Percentiles rank a stretch among this genome's conserved stretches.
Conservation (phyloP, 345 rosid species). For the Rhizophora apiculata region DNA sequence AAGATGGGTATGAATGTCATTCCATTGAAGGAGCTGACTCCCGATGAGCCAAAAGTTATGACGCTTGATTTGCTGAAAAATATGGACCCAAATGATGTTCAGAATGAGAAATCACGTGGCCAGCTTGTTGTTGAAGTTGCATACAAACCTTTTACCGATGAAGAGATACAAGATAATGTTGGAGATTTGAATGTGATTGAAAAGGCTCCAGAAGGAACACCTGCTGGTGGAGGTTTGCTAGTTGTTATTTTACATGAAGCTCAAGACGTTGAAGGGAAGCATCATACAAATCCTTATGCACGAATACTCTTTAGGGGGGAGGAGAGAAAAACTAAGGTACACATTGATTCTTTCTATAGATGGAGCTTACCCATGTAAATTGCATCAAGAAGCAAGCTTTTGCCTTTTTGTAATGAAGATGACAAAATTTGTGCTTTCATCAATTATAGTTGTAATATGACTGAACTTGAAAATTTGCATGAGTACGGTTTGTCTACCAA, state of each 20-base stretch:
- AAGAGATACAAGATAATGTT: slow-evolving; percentile 44
- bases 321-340: slow-evolving; percentile 82
- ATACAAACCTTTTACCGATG: slow-evolving; percentile 76
- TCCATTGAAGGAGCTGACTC: slow-evolving; percentile 71
- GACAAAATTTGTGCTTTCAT: neutral
- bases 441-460: neutral
- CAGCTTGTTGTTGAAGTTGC: slow-evolving; percentile 64
- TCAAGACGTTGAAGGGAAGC: slow-evolving; percentile 87
- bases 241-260: slow-evolving; percentile 82
- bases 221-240: slow-evolving; percentile 80
- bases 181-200: slow-evolving; percentile 46
- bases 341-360: neutral
- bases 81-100: slow-evolving; percentile 55
- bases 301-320: slow-evolving; percentile 74
- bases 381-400: neutral
- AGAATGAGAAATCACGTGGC: slow-evolving; percentile 67
- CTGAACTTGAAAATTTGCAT: neutral
- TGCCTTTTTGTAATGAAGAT: neutral
- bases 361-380: no score
- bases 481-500: neutral
- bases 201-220: slow-evolving; percentile 87
- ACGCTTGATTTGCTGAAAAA: slow-evolving; percentile 73
- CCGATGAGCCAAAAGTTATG: slow-evolving; percentile 59
- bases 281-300: slow-evolving; percentile 79
- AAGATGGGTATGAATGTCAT: slow-evolving; percentile 88